Evolutionary conservation across 2,329 filamentous ascomycete species (phyloP), one percentile per base, ranked within the genome.

Genomic region (Calonectria hawksworthii): DNA sequence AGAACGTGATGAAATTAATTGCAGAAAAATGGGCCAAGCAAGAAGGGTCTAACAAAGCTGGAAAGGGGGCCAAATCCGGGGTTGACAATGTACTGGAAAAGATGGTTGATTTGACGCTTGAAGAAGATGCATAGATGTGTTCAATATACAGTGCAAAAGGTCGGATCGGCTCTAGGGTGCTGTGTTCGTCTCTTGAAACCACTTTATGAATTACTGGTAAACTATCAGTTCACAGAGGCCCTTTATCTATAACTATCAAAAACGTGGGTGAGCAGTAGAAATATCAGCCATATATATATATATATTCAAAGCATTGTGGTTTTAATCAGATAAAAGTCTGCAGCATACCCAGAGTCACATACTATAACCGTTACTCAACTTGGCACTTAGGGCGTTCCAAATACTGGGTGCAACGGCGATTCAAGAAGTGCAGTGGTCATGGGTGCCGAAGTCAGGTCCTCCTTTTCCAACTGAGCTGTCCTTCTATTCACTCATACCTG

Each of bases 1-100:
- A 92, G 79, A 91, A 93, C 72, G 89, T 95, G 14, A 94, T 95
- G 93, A 89, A 88, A 80, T 86, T 91, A 50, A 87, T 96, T 73
- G 93, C 91, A 26, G 89, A 89, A 80, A 88, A 88, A 82, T 95
- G 94, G 88, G 86, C 89, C 72, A 88, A 88, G 80, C 84, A 86
- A 76, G 82, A 83, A 21, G 89, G 90, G 78, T 84, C 82, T 28
- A 77, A 78, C 59, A 82, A 77, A 75, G 52, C 11, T 56, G 51
- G 56, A 44, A 23, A 70, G n/a, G 21, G 28, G n/a, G 75, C 74
- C 50, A 78, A 76, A 21, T 68, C 34, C 32, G 74, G 73, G 18
- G 74, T 80, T 5, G 80, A 82, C 9, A 72, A 70, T 34, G 63
- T 83, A 65, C 74, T 75, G 18, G 76, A 75, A 16, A 76, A 80